phyloP scores from a whole-genome alignment of 176 grass and related monocot species.

The Zoysia japonica region DNA sequence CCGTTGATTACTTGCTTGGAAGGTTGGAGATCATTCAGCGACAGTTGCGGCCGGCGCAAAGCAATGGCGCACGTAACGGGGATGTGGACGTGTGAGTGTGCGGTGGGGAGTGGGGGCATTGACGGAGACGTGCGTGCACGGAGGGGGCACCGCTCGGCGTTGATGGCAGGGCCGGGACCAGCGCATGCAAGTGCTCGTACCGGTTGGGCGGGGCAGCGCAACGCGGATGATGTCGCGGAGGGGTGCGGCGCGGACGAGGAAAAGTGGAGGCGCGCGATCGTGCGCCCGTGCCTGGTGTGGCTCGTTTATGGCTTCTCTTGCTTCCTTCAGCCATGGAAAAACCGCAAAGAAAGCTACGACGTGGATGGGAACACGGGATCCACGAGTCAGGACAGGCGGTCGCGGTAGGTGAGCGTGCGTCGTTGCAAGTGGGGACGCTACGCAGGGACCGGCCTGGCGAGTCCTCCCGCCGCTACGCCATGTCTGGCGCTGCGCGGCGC shows the following conservation, averaged over 20 bases:
- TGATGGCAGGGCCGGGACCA: constrained; percentile 35
- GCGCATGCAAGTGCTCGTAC: constrained; percentile 26
- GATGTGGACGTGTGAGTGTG: constrained; percentile 40
- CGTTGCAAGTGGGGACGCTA: background rate
- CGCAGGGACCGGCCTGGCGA: background rate
- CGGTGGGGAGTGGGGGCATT: constrained; percentile 46
- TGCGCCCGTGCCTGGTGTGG: background rate
- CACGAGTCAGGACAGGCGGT: constrained; percentile 11
- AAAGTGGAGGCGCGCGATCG: background rate
- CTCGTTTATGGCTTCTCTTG: rapidly evolving
- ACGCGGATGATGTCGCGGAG: background rate
- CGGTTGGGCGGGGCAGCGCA: constrained; percentile 20
- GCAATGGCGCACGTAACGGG: constrained; percentile 34
- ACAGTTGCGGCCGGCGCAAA: constrained; percentile 14
- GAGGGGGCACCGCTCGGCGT: constrained; percentile 44
- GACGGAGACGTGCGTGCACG: constrained; percentile 55
- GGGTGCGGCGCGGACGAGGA: background rate
- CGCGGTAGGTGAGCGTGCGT: constrained; percentile 40
- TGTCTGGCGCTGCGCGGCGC: constrained; percentile 33
- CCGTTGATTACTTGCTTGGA: background rate
- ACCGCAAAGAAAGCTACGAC: background rate
- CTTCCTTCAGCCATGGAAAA: too few relatives aligned
- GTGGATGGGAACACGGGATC: background rate
- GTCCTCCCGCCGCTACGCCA: constrained; percentile 37
- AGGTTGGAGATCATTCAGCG: background rate